Percentiles rank a stretch among this genome's conserved stretches.
phyloP scores from a whole-genome alignment of 495 filamentous ascomycete species.

The Terfezia claveryi region DNA sequence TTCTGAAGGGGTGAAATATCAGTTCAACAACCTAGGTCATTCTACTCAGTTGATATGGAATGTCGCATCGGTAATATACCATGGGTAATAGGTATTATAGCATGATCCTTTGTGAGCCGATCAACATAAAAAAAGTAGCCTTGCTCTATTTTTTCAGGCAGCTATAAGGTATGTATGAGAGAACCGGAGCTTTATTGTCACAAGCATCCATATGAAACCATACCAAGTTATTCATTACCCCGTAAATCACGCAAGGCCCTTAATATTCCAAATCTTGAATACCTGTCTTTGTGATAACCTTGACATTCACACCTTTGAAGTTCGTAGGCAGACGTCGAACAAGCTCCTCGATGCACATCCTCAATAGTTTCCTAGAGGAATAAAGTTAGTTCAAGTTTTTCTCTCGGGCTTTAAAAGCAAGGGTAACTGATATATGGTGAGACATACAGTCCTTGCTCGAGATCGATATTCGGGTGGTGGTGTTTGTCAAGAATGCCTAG shows the following conservation, averaged over 20 bases:
- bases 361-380: conserved; percentile 47
- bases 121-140: no score
- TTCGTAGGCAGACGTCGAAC: conserved; percentile 90
- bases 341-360: conserved; percentile 75
- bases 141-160: no score
- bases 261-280: conserved; percentile 42
- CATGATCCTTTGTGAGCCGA: no score
- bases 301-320: conserved; percentile 88
- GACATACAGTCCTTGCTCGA: conserved; percentile 41
- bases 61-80: no score
- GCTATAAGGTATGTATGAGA: no score
- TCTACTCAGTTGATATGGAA: no score
- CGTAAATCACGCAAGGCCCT: neutral
- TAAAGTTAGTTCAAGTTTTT: neutral
- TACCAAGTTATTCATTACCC: no score
- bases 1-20: no score
- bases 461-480: conserved; percentile 75
- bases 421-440: neutral
- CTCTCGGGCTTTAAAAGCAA: neutral
- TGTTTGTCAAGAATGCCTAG: conserved; percentile 71
- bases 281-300: conserved; percentile 83
- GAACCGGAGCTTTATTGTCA: no score
- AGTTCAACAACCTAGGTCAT: no score
- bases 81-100: no score
- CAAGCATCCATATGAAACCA: no score